Evolutionary conservation across 2,329 filamentous ascomycete genomes (phyloP), one percentile per base, ranked within the genome.

Genomic region (Xylaria sp.): DNA sequence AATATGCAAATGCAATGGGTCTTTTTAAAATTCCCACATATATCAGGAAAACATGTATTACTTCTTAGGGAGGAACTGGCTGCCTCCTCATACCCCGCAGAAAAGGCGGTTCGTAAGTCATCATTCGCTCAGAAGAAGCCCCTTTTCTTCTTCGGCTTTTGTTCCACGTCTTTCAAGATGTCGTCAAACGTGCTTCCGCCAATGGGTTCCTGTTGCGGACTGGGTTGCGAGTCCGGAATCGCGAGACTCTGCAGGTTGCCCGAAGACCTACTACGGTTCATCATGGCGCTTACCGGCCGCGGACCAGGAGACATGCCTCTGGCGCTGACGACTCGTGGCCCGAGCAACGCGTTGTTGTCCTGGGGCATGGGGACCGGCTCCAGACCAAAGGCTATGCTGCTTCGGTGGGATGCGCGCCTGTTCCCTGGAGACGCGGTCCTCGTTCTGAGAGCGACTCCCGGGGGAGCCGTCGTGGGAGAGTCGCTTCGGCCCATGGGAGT

Each of bases 181-280:
- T 71, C 69, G 20, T 71, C 69, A 54, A 71, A 71, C 2, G 69
- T 71, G 50, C 68, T 70, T 17, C 66, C 67, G 7, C 66, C 65
- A 0, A 62, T 59, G 1, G 65, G 62, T 4, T 54, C 66, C 43
- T 71, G 67, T 24, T 62, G 57, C 7, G 64, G 67, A 38, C 60
- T 60, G 24, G 48, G 50, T 18, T 53, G 43, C 39, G 61, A 59
- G n/a, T 66, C 61, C 21, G 54, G 56, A 22, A 52, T 57, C 20
- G 53, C 48, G n/a, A 65, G 54, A 26, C 55, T 65, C 34, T 63
- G 53, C 13, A 70, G 41, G 45, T 71, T 69, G 29, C 68, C 63
- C 13, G 68, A 69, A 8, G 69, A 71, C 47, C 66, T 63, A 40
- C 67, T 71, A 40, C 66, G 64, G 18, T 47, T 59, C 63, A 70